These are phyloP conservation scores for Candida freyschussii DNA, from an alignment of 1,139 yeast species.

Conservation along the genomic window DNA sequence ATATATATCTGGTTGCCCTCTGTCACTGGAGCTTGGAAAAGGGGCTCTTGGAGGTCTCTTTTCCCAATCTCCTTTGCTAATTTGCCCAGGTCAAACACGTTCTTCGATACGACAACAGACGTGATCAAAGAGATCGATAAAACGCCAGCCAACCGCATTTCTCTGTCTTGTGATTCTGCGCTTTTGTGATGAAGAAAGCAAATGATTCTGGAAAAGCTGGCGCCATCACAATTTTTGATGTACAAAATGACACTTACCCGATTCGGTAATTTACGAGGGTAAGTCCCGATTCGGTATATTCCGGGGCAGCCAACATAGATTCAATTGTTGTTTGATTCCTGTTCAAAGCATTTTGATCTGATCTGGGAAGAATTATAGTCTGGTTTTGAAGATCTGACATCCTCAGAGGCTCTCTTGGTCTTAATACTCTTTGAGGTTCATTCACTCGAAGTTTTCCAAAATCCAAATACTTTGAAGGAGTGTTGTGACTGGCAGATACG, in stretches of 20 bases:
- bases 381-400: too few species aligned
- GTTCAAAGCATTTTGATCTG: too few species aligned
- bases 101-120: conserved; percentile 6
- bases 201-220: not conserved
- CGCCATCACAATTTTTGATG: not conserved
- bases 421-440: too few species aligned
- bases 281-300: not conserved
- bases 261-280: too few species aligned
- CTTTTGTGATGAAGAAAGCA: not conserved
- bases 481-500: too few species aligned
- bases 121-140: conserved; percentile 1
- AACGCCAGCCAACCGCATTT: not conserved
- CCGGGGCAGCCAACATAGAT: too few species aligned
- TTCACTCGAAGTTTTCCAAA: too few species aligned
- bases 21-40: conserved; percentile 8
- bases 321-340: too few species aligned
- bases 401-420: too few species aligned
- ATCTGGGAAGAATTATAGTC: too few species aligned
- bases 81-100: conserved; percentile 12
- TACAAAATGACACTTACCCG: too few species aligned
- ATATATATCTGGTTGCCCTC: conserved; percentile 8
- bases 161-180: not conserved
- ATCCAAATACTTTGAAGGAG: too few species aligned
- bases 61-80: conserved; percentile 14
- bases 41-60: conserved; percentile 15